Evolutionary conservation across 2,329 filamentous ascomycete species (phyloP), one percentile per base, ranked within the genome.

Genomic region (Periconia digitata): DNA sequence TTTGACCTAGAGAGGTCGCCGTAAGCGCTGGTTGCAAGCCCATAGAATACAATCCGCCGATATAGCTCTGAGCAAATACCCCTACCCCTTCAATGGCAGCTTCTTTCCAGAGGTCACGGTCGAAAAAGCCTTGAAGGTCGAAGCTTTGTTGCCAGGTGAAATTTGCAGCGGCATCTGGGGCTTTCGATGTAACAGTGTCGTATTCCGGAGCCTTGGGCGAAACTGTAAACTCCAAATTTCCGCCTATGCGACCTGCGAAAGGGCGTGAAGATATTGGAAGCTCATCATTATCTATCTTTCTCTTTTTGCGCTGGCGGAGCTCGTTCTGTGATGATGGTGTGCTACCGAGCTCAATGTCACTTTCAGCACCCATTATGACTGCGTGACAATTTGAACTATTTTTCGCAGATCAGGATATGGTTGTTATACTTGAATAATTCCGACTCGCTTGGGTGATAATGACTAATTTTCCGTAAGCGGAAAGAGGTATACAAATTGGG

Each of bases 161-260:
- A 5, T 49, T 46, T 16, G 58, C 37, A n/a, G 59, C 54, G 40
- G 65, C 67, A 58, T 70, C 66, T 15, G 64, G 63, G 20, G 58
- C 55, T 39, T 54, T 55, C 12, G 58, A 47, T 7, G 58, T 50
- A 7, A 56, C 40, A 5, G 44, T 51, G 6, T 43, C 32, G 16
- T 53, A 54, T 8, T 51, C 47, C n/a, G 55, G 43, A 36, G 55
- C 55, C 41, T 58, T 53, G n/a, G 55, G 55, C 10, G 52, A 45
- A 3, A 60, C 36, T 2, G 58, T 64, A 43, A 69, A 69, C 38
- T 64, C 62, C 43, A 67, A 63, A 35, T 69, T 69, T 8, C 65
- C 67, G 21, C 67, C 67, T 23, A 71, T 64, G 20, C 67, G 64
- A 5, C 67, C 67, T 13, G 61, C 67, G 50, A 71, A 63, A 2